Conservation (phyloP, 176 grass and related monocot species). For the Aegilops tauschii region DNA sequence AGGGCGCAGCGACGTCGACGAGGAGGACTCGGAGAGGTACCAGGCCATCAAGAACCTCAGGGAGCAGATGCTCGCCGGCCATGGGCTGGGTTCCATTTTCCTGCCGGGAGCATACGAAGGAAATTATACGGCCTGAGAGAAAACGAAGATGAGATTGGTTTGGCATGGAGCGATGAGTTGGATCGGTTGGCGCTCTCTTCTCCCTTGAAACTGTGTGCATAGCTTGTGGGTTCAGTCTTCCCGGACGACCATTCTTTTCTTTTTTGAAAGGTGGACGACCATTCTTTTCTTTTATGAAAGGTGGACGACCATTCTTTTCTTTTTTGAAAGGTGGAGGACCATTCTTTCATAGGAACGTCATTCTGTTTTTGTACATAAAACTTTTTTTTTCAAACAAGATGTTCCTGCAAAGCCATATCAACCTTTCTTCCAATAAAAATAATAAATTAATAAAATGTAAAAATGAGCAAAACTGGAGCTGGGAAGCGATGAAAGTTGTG, state of each 20-base stretch:
- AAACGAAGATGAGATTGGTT: slow-evolving; percentile 7
- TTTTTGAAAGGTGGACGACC: too few relatives aligned
- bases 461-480: too few relatives aligned
- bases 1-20: slow-evolving; percentile 31
- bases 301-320: neutral
- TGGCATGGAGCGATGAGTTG: neutral
- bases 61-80: slow-evolving; percentile 76
- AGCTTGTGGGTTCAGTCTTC: neutral
- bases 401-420: too few relatives aligned
- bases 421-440: too few relatives aligned
- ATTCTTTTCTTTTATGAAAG: too few relatives aligned
- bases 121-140: neutral
- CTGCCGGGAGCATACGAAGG: slow-evolving; percentile 20
- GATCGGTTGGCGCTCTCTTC: neutral
- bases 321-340: too few relatives aligned
- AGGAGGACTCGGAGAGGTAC: slow-evolving; percentile 70
- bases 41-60: slow-evolving; percentile 72
- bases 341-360: neutral
- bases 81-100: slow-evolving; percentile 49
- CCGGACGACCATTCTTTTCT: neutral
- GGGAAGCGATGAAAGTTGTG: too few relatives aligned
- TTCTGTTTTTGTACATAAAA: too few relatives aligned
- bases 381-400: too few relatives aligned
- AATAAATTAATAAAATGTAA: too few relatives aligned
- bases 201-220: neutral